A percentile compares a stretch with the other conserved stretches of the same genome.
Evolutionary conservation across 1,139 yeast species (phyloP).

Genomic region (Saccharomyces hybrid): DNA sequence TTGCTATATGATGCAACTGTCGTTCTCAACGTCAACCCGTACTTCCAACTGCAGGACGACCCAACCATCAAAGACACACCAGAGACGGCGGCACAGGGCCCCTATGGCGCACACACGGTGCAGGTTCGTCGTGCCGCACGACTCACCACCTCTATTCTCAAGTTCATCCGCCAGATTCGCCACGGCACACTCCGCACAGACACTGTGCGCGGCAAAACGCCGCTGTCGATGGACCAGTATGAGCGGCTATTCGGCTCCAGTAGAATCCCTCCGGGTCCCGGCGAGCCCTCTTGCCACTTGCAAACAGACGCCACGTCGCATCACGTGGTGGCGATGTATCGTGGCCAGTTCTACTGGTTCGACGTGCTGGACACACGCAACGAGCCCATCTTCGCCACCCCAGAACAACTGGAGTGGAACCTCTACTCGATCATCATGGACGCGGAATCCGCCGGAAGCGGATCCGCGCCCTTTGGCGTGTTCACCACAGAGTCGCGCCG

Average conservation of each 20-base stretch:
- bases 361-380: slow-evolving; percentile 69
- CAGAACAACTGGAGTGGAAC: slow-evolving; percentile 63
- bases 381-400: slow-evolving; percentile 55
- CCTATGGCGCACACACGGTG: slow-evolving; percentile 21
- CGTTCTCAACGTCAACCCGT: slow-evolving; percentile 78
- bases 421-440: slow-evolving; percentile 58
- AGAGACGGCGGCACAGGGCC: slow-evolving; percentile 4
- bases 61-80: slow-evolving; percentile 59
- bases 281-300: slow-evolving; percentile 53
- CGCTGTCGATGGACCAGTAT: slow-evolving; percentile 83
- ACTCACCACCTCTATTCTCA: slow-evolving; percentile 61
- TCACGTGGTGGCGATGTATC: slow-evolving; percentile 70
- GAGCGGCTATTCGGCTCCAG: slow-evolving; percentile 76
- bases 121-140: slow-evolving; percentile 77
- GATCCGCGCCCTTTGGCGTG: slow-evolving; percentile 77
- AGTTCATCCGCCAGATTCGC: slow-evolving; percentile 70
- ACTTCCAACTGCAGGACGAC: slow-evolving; percentile 77
- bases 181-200: slow-evolving; percentile 69
- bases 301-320: slow-evolving; percentile 64
- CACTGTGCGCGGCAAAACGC: slow-evolving; percentile 48
- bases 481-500: slow-evolving; percentile 79
- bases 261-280: slow-evolving; percentile 67
- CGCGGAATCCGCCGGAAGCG: slow-evolving; percentile 41
- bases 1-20: slow-evolving; percentile 80
- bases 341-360: slow-evolving; percentile 86